phyloP scores from a whole-genome alignment of 2,329 filamentous ascomycete species.

The Pseudogymnoascus verrucosus region DNA sequence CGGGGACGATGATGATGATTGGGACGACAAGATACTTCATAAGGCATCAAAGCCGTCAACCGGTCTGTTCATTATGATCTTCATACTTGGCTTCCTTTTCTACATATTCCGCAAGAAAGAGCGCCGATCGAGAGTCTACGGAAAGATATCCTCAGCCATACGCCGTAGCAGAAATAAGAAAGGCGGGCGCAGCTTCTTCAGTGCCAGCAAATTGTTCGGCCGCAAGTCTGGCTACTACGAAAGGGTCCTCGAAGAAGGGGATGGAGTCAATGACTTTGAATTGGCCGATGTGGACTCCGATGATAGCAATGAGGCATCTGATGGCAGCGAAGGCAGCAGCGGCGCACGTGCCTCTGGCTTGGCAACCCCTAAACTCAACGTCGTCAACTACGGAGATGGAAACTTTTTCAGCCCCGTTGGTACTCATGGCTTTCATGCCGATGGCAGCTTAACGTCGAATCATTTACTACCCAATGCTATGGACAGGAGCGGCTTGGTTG shows the following conservation, averaged over 20 bases:
- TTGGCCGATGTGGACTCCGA: slow-evolving; percentile 59
- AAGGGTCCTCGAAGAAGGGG: slow-evolving; percentile 75
- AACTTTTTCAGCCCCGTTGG: slow-evolving; percentile 23
- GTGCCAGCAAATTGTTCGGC: slow-evolving; percentile 57
- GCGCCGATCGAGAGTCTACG: slow-evolving; percentile 54
- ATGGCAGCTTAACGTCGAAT: slow-evolving; percentile 21
- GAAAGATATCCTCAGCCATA: slow-evolving; percentile 40
- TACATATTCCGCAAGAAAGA: slow-evolving; percentile 77
- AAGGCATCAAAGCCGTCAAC: slow-evolving; percentile 61
- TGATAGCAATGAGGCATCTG: slow-evolving; percentile 52
- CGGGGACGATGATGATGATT: slow-evolving; percentile 49
- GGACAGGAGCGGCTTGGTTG: slow-evolving; percentile 64
- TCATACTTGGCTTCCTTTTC: slow-evolving; percentile 60
- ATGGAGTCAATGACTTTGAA: slow-evolving; percentile 64
- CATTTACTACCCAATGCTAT: slow-evolving; percentile 34
- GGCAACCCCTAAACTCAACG: slow-evolving; percentile 55
- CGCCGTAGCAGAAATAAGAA: slow-evolving; percentile 38
- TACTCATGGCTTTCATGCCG: slow-evolving; percentile 20
- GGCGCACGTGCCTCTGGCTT: slow-evolving; percentile 57
- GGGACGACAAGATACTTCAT: slow-evolving; percentile 55
- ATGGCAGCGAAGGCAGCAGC: slow-evolving; percentile 49
- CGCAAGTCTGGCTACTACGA: slow-evolving; percentile 60
- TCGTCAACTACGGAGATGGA: slow-evolving; percentile 38
- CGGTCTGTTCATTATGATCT: slow-evolving; percentile 67
- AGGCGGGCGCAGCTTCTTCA: slow-evolving; percentile 39